Percentiles rank a stretch among this genome's conserved stretches.
These are phyloP conservation scores for Citrus medica DNA, from an alignment of 345 rosid genomes.

Conservation along the genomic window DNA sequence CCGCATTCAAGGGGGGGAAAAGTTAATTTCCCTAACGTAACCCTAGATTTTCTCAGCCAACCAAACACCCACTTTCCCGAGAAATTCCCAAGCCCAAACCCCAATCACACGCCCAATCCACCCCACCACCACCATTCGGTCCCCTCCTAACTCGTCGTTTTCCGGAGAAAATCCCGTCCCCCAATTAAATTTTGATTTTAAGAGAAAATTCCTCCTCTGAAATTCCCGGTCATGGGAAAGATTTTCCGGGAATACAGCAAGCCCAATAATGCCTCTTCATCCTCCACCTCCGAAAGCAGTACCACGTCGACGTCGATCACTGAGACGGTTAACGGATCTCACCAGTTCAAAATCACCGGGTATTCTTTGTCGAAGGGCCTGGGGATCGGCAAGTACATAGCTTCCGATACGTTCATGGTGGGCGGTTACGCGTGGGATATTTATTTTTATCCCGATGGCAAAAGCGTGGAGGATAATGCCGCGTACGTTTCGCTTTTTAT, in stretches of 20 bases:
- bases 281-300: conserved; percentile 16
- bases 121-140: background rate
- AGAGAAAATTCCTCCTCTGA: background rate
- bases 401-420: conserved; percentile 56
- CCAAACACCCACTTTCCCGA: conserved; percentile 9
- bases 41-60: conserved; percentile 27
- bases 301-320: conserved; percentile 51
- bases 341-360: conserved; percentile 61
- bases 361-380: conserved; percentile 65
- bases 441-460: conserved; percentile 81
- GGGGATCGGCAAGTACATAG: conserved; percentile 61
- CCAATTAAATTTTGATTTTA: background rate
- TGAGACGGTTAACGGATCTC: conserved; percentile 69
- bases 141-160: background rate
- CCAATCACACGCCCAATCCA: background rate
- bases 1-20: no score
- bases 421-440: conserved; percentile 77
- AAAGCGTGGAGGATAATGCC: conserved; percentile 66
- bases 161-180: background rate
- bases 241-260: conserved; percentile 29
- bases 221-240: conserved; percentile 39
- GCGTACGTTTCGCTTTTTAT: conserved; percentile 61
- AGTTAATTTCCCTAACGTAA: background rate
- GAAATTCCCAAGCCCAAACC: background rate
- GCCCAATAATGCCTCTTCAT: conserved; percentile 17